Conservation (phyloP, 345 rosid species). For the Draba incana region DNA sequence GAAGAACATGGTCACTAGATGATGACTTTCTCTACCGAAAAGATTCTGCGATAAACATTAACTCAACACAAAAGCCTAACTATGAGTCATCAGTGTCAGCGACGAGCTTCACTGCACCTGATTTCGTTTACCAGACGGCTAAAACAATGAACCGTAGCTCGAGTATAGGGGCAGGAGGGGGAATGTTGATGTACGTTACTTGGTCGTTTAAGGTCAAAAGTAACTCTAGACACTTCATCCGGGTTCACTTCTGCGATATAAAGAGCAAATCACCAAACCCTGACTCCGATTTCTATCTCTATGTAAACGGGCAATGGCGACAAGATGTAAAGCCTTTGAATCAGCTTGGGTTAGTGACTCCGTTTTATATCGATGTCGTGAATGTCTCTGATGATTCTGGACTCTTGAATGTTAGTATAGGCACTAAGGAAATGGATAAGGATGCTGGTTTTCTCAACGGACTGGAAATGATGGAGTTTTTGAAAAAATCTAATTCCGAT, state of each 20-base stretch:
- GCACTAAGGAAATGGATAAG: conserved; percentile 1
- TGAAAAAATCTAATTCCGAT: conserved; percentile 48
- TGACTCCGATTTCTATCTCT: conserved; percentile 41
- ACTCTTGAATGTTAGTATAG: conserved; percentile 51
- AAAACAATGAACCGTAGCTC: conserved; percentile 28
- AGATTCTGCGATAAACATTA: conserved; percentile 36
- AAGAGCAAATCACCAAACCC: background rate
- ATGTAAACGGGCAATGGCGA: conserved; percentile 38
- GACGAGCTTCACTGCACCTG: conserved; percentile 47
- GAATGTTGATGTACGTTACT: conserved; percentile 42
- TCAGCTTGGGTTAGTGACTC: background rate
- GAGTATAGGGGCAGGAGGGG: background rate
- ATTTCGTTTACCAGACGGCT: conserved; percentile 49
- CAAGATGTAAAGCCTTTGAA: conserved; percentile 30
- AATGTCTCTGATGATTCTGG: conserved; percentile 58
- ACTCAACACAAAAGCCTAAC: background rate
- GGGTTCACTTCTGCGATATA: conserved; percentile 64
- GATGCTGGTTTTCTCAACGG: conserved; percentile 64
- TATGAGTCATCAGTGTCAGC: background rate
- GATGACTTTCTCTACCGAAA: conserved; percentile 48
- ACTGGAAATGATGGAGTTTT: conserved; percentile 65
- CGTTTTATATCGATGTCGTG: conserved; percentile 52
- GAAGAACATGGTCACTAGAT: conserved; percentile 68
- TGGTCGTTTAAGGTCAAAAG: conserved; percentile 53
- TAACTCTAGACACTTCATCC: conserved; percentile 49